These are phyloP conservation scores for Pisolithus tinctorius DNA, from an alignment of 768 basidiomycete species.

Conservation along the genomic window DNA sequence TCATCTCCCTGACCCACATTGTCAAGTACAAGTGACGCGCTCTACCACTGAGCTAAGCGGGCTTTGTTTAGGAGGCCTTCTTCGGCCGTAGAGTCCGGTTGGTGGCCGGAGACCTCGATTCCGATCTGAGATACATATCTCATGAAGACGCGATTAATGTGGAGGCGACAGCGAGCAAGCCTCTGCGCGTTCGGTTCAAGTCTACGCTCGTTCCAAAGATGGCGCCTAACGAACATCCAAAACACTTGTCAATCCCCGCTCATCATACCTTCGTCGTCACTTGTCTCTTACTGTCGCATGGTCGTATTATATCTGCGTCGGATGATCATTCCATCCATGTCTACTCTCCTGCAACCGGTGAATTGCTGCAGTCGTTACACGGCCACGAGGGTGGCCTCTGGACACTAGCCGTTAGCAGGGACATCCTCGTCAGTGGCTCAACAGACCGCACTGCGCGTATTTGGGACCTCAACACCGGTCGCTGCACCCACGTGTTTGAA, in stretches of 20 bases:
- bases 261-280: slow-evolving; percentile 91
- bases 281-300: slow-evolving; percentile 89
- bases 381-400: slow-evolving; percentile 97
- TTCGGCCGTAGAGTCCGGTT: not conserved
- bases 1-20: slow-evolving; percentile 8
- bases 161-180: slow-evolving; percentile 79
- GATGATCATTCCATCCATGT: slow-evolving; percentile 97
- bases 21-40: slow-evolving; percentile 22
- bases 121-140: no score
- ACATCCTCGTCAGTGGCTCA: slow-evolving; percentile 84
- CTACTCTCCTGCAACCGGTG: slow-evolving; percentile 82
- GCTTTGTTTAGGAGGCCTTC: not conserved
- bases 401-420: slow-evolving; percentile 85
- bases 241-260: slow-evolving; percentile 77
- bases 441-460: slow-evolving; percentile 94
- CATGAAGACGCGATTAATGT: not conserved
- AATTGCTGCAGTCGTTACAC: slow-evolving; percentile 63
- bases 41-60: slow-evolving; percentile 29
- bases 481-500: slow-evolving; percentile 88
- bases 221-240: slow-evolving; percentile 58
- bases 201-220: slow-evolving; percentile 45
- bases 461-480: slow-evolving; percentile 76
- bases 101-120: not conserved
- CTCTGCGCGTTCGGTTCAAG: slow-evolving; percentile 53
- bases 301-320: slow-evolving; percentile 93